Evolutionary conservation across 176 grass and related monocot genomes (phyloP).

Genomic region (Dactylis glomerata): DNA sequence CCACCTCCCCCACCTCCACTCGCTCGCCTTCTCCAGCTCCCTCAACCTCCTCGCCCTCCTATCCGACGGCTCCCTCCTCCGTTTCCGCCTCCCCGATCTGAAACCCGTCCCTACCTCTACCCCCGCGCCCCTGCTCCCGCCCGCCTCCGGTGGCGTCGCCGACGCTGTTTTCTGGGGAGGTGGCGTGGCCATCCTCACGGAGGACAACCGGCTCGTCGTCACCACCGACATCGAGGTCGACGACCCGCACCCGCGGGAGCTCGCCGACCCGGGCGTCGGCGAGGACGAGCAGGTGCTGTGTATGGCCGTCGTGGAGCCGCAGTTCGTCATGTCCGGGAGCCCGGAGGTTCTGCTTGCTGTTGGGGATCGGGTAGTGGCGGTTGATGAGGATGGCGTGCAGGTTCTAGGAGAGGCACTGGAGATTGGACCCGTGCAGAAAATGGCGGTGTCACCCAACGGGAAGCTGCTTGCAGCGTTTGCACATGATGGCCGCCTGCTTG

Average conservation of each 20-base stretch:
- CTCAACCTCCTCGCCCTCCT: constrained; percentile 73
- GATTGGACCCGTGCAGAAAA: constrained; percentile 93
- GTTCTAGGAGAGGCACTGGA: constrained; percentile 57
- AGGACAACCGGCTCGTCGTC: constrained; percentile 53
- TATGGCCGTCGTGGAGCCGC: constrained; percentile 80
- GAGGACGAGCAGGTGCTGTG: constrained; percentile 70
- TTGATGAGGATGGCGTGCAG: constrained; percentile 85
- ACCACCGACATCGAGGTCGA: constrained; percentile 33
- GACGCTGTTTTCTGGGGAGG: constrained; percentile 91
- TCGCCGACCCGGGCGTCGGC: constrained; percentile 69
- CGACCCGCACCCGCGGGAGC: constrained; percentile 61
- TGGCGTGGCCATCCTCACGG: constrained; percentile 71
- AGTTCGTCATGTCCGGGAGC: constrained; percentile 84
- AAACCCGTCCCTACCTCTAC: constrained; percentile 53
- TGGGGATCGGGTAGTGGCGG: constrained; percentile 60
- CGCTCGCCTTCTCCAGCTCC: constrained; percentile 79
- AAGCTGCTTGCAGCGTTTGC: constrained; percentile 86
- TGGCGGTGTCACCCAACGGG: constrained; percentile 86
- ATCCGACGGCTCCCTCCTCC: constrained; percentile 80
- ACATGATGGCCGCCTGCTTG: constrained; percentile 75
- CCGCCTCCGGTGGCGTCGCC: constrained; percentile 61
- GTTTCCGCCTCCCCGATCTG: constrained; percentile 62
- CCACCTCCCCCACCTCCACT: constrained; percentile 64
- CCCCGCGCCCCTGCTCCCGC: constrained; percentile 46
- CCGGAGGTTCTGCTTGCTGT: constrained; percentile 87